A percentile compares a stretch with the other conserved stretches of the same genome.
phyloP scores from a whole-genome alignment of 768 basidiomycete species.

The Ramaria sp. region DNA sequence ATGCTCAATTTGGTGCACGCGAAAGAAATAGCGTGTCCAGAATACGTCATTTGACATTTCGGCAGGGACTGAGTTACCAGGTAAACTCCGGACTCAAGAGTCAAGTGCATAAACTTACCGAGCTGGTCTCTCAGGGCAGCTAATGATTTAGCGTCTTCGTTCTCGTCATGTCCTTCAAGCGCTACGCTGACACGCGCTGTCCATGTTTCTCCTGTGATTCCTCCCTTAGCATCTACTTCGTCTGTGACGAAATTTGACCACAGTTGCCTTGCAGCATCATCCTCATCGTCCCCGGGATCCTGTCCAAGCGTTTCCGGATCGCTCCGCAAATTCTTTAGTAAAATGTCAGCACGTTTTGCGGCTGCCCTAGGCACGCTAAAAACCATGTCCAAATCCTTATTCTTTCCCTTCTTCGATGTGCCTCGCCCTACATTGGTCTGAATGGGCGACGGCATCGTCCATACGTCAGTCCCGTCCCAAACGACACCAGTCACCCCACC shows the following conservation, averaged over 20 bases:
- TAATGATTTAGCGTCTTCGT: slow-evolving; percentile 39
- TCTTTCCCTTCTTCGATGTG: slow-evolving; percentile 26
- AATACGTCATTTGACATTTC: slow-evolving; percentile 54
- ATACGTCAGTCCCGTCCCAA: slow-evolving; percentile 86
- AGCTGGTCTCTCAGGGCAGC: slow-evolving; percentile 43
- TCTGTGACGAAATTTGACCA: slow-evolving; percentile 48
- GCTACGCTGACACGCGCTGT: slow-evolving; percentile 35
- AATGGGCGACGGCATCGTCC: slow-evolving; percentile 52
- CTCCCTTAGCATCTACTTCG: slow-evolving; percentile 43
- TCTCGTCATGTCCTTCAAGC: slow-evolving; percentile 31
- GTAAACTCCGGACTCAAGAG: slow-evolving; percentile 8
- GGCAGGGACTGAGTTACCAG: slow-evolving; percentile 49
- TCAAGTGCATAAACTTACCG: slow-evolving; percentile 33
- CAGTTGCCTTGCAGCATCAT: slow-evolving; percentile 30
- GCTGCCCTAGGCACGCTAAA: slow-evolving; percentile 35
- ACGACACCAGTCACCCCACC: slow-evolving; percentile 26
- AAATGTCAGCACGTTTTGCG: slow-evolving; percentile 61
- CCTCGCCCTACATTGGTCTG: slow-evolving; percentile 19
- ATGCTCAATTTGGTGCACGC: slow-evolving; percentile 66
- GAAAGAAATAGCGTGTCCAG: slow-evolving; percentile 89
- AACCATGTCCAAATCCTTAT: slow-evolving; percentile 22
- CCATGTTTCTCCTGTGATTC: slow-evolving; percentile 52
- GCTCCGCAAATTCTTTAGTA: slow-evolving; percentile 61
- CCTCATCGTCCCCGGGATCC: slow-evolving; percentile 61
- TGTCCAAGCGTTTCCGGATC: slow-evolving; percentile 67